Evolutionary conservation across 345 rosid species (phyloP), one percentile per base, ranked within the genome.

Genomic region (Schrenkiella parvula): DNA sequence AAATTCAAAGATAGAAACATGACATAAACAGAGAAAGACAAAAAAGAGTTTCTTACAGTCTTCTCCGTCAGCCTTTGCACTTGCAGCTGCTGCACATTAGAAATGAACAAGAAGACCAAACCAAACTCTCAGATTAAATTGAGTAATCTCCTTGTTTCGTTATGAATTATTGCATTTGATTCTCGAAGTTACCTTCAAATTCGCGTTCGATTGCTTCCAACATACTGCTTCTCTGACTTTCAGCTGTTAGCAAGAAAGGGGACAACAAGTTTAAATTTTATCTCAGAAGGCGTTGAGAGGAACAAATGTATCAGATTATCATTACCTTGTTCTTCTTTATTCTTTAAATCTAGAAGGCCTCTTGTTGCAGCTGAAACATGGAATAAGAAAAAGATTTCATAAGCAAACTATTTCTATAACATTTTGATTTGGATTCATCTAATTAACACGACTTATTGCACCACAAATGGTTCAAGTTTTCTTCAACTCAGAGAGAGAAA

Each of bases 201-300:
- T 76, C 79, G 9, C 54, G 62, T 56, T 76, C 80, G 41, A 76
- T 21, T 52, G 18, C 76, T 21, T 70, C 76, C 75, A 76, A 35
- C 76, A 76, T 70, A 57, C 25, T 28, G 12, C 14, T 15, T 70
- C 71, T 70, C 46, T 56, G 61, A 29, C 26, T 57, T 47, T 64
- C 80, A 76, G 18, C 80, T 76, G 62, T 74, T 29, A 29, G 3
- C 12, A 19, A 38, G 32, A 12, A 38, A 57, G 5, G 8, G 4
- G 22, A 26, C 14, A 21, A 12, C 2, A 9, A 2, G 14, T 50
- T 31, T 6, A 13, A 11, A 41, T 12, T 42, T 34, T 31, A 8
- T 52, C 54, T 52, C 48, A 52, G 32, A 58, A 15, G 60, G 62
- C 38, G 48, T 28, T 54, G 57, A 32, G 37, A 47, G 35, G 62